Evolutionary conservation across 192 early-diverging fungal genomes (phyloP).

Genomic region (Podila verticillata): DNA sequence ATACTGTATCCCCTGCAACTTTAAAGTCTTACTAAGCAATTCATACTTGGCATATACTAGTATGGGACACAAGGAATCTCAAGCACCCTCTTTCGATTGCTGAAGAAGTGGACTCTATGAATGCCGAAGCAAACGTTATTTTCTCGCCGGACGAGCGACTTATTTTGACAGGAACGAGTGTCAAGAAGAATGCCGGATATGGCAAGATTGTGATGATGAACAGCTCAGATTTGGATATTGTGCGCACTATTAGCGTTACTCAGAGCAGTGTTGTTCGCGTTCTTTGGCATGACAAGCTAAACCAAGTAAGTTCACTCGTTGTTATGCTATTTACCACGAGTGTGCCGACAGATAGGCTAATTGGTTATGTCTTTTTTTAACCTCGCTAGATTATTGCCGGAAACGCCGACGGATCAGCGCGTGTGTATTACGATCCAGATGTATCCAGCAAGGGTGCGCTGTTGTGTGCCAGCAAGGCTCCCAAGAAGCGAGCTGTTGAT

Average conservation of each 20-base stretch:
- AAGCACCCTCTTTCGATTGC: constrained; percentile 69
- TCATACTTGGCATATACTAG: constrained; percentile 26
- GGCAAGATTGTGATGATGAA: constrained; percentile 76
- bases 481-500: constrained; percentile 72
- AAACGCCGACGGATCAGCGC: constrained; percentile 78
- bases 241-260: constrained; percentile 61
- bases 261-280: constrained; percentile 76
- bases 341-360: neutral
- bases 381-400: constrained; percentile 74
- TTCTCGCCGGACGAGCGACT: constrained; percentile 85
- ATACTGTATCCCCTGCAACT: neutral
- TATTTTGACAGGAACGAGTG: constrained; percentile 77
- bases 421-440: constrained; percentile 80
- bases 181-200: constrained; percentile 74
- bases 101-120: constrained; percentile 66
- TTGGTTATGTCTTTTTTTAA: neutral
- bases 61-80: constrained; percentile 91
- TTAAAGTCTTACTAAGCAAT: neutral
- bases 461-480: constrained; percentile 69
- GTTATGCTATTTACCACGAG: neutral
- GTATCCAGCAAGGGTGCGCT: constrained; percentile 76
- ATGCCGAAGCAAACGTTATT: constrained; percentile 81
- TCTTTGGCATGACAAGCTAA: constrained; percentile 87
- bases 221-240: constrained; percentile 63
- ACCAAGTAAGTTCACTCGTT: constrained; percentile 62